Evolutionary conservation across 2,329 filamentous ascomycete genomes (phyloP).

Genomic region (Diatrype stigma): DNA sequence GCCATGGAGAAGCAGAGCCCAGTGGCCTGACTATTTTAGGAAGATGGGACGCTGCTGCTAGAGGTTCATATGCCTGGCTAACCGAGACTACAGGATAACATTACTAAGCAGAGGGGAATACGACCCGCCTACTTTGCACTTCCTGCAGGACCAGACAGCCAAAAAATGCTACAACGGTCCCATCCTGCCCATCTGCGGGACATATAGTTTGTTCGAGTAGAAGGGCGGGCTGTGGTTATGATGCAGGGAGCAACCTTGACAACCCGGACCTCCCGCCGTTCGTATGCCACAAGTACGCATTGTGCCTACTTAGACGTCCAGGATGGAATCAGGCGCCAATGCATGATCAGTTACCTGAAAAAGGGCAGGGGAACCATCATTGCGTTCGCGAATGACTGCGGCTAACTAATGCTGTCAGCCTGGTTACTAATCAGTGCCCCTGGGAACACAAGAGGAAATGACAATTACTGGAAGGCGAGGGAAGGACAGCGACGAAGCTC

Average conservation of each 20-base stretch:
- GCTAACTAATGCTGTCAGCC: not conserved
- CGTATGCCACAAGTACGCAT: not conserved
- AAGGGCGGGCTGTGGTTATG: too few species aligned
- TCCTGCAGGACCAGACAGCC: not conserved
- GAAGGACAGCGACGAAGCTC: not conserved
- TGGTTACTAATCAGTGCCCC: too few species aligned
- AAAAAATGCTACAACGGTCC: constrained; percentile 9
- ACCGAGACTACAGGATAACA: not conserved
- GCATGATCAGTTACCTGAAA: not conserved
- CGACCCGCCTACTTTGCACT: not conserved
- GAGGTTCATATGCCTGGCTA: not conserved
- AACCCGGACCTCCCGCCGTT: constrained; percentile 3
- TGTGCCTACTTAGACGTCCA: constrained; percentile 1
- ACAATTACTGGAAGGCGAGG: not conserved
- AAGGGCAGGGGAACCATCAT: not conserved
- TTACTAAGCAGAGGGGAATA: not conserved
- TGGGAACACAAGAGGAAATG: too few species aligned
- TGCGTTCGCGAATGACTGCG: not conserved
- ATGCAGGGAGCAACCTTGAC: constrained; percentile 2
- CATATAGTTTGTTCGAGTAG: constrained; percentile 10
- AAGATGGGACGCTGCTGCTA: not conserved
- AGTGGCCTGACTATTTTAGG: too few species aligned
- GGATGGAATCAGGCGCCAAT: not conserved
- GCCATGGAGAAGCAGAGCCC: too few species aligned
- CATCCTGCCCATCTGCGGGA: constrained; percentile 7